phyloP scores from a whole-genome alignment of 2,329 filamentous ascomycete genomes.

The Ophiocordyceps australis region DNA sequence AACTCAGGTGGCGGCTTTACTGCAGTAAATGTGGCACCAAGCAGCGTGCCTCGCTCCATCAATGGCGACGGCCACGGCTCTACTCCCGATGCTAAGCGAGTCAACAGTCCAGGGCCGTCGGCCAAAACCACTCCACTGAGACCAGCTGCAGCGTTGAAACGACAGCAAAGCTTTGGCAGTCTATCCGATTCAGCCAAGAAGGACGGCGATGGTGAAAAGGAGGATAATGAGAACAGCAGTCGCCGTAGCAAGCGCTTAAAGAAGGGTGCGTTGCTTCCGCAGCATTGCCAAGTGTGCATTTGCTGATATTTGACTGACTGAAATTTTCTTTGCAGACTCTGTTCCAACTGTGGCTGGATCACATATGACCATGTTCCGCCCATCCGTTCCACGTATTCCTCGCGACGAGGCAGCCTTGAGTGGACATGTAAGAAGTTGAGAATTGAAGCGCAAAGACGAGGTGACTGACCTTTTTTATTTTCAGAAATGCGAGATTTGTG shows the following conservation, averaged over 20 bases:
- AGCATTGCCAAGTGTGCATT: neutral
- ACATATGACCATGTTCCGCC: slow-evolving; percentile 88
- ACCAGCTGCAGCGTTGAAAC: slow-evolving; percentile 50
- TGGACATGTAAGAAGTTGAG: slow-evolving; percentile 17
- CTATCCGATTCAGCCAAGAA: slow-evolving; percentile 25
- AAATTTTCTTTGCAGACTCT: slow-evolving; percentile 19
- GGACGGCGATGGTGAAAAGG: slow-evolving; percentile 27
- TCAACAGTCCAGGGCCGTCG: slow-evolving; percentile 43
- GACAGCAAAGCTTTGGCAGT: slow-evolving; percentile 49
- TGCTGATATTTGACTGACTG: slow-evolving; percentile 7
- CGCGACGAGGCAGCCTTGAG: slow-evolving; percentile 29
- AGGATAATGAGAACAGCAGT: slow-evolving; percentile 47
- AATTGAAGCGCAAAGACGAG: slow-evolving; percentile 6
- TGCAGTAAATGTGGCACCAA: slow-evolving; percentile 54
- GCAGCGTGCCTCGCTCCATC: slow-evolving; percentile 40
- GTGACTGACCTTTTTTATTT: slow-evolving; percentile 4
- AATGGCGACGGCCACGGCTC: slow-evolving; percentile 33
- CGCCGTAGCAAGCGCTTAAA: slow-evolving; percentile 85
- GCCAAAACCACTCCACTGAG: slow-evolving; percentile 44
- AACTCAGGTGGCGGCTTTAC: slow-evolving; percentile 50
- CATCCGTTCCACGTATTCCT: slow-evolving; percentile 50
- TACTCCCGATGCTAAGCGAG: slow-evolving; percentile 39
- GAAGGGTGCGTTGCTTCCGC: slow-evolving; percentile 26
- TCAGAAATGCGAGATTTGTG: slow-evolving; percentile 69
- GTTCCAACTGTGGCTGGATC: slow-evolving; percentile 84